These are phyloP conservation scores for Pyricularia grisea DNA, from an alignment of 2,329 filamentous ascomycete genomes.

Conservation along the genomic window DNA sequence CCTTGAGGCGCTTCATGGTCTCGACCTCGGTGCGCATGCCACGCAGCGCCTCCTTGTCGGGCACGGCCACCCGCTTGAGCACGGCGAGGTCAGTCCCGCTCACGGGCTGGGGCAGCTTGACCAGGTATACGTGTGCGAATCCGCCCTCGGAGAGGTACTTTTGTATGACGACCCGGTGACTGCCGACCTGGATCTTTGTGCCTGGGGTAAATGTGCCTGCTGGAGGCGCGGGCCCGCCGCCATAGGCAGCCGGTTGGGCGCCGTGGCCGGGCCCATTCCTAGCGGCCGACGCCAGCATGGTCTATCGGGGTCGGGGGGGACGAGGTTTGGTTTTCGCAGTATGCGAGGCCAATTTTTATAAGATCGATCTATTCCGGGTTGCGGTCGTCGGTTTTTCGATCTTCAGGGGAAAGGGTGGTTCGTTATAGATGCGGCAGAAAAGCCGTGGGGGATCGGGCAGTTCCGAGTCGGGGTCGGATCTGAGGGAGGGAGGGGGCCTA, in stretches of 20 bases:
- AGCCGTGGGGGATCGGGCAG: background rate
- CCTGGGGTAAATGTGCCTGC: conserved; percentile 84
- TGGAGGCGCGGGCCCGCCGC: conserved; percentile 38
- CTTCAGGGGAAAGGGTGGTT: background rate
- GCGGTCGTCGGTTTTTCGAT: background rate
- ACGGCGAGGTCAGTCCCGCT: conserved; percentile 75
- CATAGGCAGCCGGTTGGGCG: conserved; percentile 28
- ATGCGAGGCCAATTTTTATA: background rate
- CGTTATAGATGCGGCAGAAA: background rate
- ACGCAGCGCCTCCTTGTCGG: conserved; percentile 87
- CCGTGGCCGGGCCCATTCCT: conserved; percentile 7
- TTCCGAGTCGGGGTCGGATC: background rate
- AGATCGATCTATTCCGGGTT: background rate
- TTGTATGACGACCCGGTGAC: conserved; percentile 86
- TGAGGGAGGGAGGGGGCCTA: background rate
- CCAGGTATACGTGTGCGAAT: conserved; percentile 96
- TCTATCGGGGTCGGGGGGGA: conserved; percentile 5
- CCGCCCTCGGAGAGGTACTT: conserved; percentile 97
- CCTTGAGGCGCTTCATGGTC: conserved; percentile 99
- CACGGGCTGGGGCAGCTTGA: conserved; percentile 70
- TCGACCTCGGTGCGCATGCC: conserved; percentile 98
- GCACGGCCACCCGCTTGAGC: conserved; percentile 89
- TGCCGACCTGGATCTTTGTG: conserved; percentile 93
- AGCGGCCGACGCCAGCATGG: conserved; percentile 7
- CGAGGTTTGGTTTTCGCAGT: background rate